Conservation (phyloP, 306 rosid genomes). For the Senna siamea region DNA sequence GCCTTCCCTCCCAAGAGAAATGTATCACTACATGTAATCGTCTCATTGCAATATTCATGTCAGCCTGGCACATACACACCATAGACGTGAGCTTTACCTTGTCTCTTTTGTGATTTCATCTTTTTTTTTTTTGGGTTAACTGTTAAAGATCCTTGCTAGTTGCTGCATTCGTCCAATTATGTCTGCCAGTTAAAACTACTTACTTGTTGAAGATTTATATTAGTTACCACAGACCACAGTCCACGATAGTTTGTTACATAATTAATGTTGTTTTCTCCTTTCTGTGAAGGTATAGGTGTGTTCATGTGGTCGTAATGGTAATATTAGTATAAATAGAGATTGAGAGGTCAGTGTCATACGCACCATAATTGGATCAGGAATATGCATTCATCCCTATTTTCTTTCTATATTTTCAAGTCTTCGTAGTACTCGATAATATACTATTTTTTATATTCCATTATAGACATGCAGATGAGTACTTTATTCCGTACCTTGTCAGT, state of each 20-base stretch:
- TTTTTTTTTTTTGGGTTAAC: not conserved
- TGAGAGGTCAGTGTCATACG: not conserved
- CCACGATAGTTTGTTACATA: not conserved
- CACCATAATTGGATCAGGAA: not conserved
- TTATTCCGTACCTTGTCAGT: too few species aligned
- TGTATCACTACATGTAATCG: not conserved
- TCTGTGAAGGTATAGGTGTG: not conserved
- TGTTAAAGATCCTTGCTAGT: not conserved
- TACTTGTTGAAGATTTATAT: not conserved
- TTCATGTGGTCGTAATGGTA: not conserved
- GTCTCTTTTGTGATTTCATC: not conserved
- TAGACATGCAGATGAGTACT: slow-evolving; percentile 5
- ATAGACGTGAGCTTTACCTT: not conserved
- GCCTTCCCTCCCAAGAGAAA: not conserved
- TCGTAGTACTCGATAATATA: not conserved
- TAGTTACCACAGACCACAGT: not conserved
- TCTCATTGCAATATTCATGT: not conserved
- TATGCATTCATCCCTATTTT: not conserved
- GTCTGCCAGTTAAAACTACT: slow-evolving; percentile 12
- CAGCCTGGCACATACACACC: not conserved
- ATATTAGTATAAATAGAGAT: not conserved
- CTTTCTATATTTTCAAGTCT: not conserved
- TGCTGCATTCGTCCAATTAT: slow-evolving; percentile 5
- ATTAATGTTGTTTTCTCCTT: slow-evolving; percentile 1
- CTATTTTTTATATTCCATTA: not conserved